A percentile compares a stretch with the other conserved stretches of the same genome.
Conservation (phyloP, 2,329 filamentous ascomycete genomes). For the Acrocalymma vagum region DNA sequence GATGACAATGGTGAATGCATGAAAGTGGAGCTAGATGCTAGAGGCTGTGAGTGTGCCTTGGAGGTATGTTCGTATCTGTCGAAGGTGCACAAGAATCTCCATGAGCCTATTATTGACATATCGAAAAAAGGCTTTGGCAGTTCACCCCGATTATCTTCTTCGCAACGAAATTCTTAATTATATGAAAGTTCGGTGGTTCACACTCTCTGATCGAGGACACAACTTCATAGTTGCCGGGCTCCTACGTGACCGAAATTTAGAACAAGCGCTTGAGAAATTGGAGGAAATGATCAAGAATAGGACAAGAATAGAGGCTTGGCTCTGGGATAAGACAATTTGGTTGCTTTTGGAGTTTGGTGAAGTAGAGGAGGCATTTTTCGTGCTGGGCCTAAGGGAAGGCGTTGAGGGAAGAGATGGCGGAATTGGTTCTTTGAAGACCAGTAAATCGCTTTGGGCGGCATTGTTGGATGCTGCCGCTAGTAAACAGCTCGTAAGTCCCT, state of each 20-base stretch:
- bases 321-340: conserved; percentile 80
- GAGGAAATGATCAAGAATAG: conserved; percentile 70
- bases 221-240: conserved; percentile 76
- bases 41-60: conserved; percentile 76
- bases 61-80: conserved; percentile 65
- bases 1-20: conserved; percentile 44
- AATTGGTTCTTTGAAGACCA: conserved; percentile 48
- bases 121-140: conserved; percentile 72
- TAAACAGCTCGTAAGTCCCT: conserved; percentile 60
- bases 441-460: conserved; percentile 70
- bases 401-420: conserved; percentile 36
- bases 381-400: conserved; percentile 66
- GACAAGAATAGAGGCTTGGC: conserved; percentile 71
- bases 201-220: conserved; percentile 67
- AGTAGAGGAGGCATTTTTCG: conserved; percentile 76
- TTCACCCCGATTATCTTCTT: conserved; percentile 86
- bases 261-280: conserved; percentile 77
- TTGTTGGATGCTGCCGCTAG: conserved; percentile 79
- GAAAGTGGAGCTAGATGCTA: conserved; percentile 69
- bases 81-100: not conserved
- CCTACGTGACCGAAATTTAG: conserved; percentile 82
- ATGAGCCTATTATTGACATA: no score
- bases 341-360: conserved; percentile 76
- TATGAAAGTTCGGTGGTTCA: conserved; percentile 78
- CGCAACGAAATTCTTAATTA: conserved; percentile 75